Evolutionary conservation across 257 asterid genomes (phyloP).

Genomic region (Plantago elongata): DNA sequence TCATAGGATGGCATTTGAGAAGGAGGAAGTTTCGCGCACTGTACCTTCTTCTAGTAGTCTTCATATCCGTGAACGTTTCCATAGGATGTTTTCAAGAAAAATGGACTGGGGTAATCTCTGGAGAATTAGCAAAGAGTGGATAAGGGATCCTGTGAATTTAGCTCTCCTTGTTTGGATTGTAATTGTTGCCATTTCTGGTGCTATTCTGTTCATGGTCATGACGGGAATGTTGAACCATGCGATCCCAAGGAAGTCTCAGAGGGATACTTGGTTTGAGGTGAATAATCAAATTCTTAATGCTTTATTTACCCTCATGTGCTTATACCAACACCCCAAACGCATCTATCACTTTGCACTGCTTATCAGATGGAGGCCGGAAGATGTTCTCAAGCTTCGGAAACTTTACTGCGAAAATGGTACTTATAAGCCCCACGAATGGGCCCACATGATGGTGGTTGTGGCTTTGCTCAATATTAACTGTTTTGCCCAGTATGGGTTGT

Average conservation of each 20-base stretch:
- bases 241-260: constrained; percentile 58
- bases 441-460: constrained; percentile 84
- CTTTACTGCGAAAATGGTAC: constrained; percentile 64
- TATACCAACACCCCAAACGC: constrained; percentile 76
- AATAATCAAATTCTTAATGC: constrained; percentile 91
- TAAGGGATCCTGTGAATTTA: constrained; percentile 61
- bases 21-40: constrained; percentile 65
- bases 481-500: constrained; percentile 70
- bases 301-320: constrained; percentile 79
- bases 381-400: constrained; percentile 58
- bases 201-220: constrained; percentile 83
- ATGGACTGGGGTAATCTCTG: constrained; percentile 53
- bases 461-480: constrained; percentile 61
- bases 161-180: constrained; percentile 72
- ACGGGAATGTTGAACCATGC: constrained; percentile 77
- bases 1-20: constrained; percentile 56
- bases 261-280: constrained; percentile 86
- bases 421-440: constrained; percentile 82
- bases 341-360: constrained; percentile 62
- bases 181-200: constrained; percentile 78
- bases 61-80: constrained; percentile 68
- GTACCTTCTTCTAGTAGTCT: constrained; percentile 72
- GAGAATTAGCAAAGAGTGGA: constrained; percentile 64
- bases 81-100: constrained; percentile 45
- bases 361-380: constrained; percentile 54